A percentile compares a stretch with the other conserved stretches of the same genome.
Evolutionary conservation across 192 early-diverging fungal genomes (phyloP).

Genomic region (Coemansia reversa): DNA sequence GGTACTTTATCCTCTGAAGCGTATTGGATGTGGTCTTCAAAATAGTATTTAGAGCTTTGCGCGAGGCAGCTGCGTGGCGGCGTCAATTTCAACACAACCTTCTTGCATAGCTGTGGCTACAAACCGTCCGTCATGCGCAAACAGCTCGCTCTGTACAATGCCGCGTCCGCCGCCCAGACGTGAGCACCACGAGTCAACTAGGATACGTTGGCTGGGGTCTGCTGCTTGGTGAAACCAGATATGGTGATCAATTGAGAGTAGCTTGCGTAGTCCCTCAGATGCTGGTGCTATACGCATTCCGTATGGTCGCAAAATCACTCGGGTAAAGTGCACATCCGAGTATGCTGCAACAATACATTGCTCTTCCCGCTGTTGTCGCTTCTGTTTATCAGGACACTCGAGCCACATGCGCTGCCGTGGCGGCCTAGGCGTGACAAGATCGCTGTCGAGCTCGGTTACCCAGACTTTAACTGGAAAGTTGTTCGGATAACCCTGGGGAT

Average conservation of each 20-base stretch:
- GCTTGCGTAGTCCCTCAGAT: constrained; percentile 16
- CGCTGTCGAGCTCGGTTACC: constrained; percentile 22
- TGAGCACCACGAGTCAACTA: constrained; percentile 18
- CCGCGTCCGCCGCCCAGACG: constrained; percentile 23
- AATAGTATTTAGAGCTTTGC: constrained; percentile 21
- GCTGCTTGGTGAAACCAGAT: constrained; percentile 28
- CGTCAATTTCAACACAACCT: constrained; percentile 21
- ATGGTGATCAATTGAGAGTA: constrained; percentile 35
- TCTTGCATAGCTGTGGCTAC: constrained; percentile 27
- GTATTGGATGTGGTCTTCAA: not conserved
- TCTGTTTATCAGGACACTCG: constrained; percentile 9
- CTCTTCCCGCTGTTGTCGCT: constrained; percentile 7
- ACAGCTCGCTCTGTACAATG: constrained; percentile 27
- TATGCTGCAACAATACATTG: constrained; percentile 29
- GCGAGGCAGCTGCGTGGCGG: constrained; percentile 1
- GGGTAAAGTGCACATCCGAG: constrained; percentile 34
- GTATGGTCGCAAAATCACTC: constrained; percentile 29
- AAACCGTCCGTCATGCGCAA: constrained; percentile 10
- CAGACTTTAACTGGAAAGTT: constrained; percentile 34
- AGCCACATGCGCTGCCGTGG: constrained; percentile 29
- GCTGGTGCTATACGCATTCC: constrained; percentile 25
- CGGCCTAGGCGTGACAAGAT: constrained; percentile 16
- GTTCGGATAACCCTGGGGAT: constrained; percentile 31
- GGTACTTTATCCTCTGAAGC: not conserved
- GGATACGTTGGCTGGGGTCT: constrained; percentile 8